Conservation (phyloP, 2,329 filamentous ascomycete species). For the Arachnopeziza araneosa region DNA sequence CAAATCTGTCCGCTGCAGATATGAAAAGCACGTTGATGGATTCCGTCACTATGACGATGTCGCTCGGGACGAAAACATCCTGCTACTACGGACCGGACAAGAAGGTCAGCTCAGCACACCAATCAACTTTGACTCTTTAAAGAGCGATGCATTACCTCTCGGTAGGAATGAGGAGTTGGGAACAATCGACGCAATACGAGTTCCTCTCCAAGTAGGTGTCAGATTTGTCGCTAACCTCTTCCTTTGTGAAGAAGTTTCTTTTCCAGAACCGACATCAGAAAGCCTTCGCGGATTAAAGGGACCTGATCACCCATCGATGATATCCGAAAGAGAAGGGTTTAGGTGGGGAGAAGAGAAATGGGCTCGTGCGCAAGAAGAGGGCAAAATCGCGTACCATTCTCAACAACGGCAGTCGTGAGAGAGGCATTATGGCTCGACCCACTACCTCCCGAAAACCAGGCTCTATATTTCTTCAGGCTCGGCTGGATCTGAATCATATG, state of each 20-base stretch:
- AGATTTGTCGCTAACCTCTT: not conserved
- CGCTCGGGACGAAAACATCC: not conserved
- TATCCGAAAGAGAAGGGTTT: no score
- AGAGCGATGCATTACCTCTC: not conserved
- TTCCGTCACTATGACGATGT: not conserved
- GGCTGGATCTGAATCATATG: no score
- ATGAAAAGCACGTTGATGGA: not conserved
- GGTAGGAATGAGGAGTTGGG: not conserved
- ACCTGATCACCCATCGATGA: no score
- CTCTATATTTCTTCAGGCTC: no score
- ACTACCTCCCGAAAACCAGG: no score
- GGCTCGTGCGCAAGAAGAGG: no score
- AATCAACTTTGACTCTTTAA: not conserved
- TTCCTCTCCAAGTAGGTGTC: not conserved
- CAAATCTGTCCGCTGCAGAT: not conserved
- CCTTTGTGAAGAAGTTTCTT: not conserved
- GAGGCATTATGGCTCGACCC: no score
- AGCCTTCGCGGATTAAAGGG: no score
- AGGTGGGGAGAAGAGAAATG: no score
- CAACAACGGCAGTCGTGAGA: no score
- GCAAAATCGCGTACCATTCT: no score
- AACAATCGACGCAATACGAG: not conserved
- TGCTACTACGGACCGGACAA: not conserved
- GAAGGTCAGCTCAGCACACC: not conserved
- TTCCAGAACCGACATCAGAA: no score